Conservation (phyloP, 345 rosid species). For the Citrus australasica region DNA sequence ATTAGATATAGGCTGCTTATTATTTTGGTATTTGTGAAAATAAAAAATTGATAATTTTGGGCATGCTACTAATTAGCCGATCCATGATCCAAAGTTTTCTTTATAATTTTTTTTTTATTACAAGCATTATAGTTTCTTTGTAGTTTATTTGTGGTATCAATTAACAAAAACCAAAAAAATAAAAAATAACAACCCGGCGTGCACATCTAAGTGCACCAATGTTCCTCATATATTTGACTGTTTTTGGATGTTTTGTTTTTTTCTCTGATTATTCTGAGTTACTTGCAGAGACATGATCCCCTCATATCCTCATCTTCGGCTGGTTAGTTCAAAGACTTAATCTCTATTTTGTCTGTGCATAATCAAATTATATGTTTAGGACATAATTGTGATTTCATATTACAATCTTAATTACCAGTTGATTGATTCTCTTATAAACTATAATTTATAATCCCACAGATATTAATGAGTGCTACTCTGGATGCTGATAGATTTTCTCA, state of each 20-base stretch:
- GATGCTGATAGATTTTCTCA: constrained; percentile 85
- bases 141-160: neutral
- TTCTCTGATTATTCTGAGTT: constrained; percentile 17
- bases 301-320: constrained; percentile 68
- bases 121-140: neutral
- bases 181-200: neutral
- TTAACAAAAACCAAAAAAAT: neutral
- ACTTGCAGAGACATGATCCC: constrained; percentile 90
- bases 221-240: neutral
- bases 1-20: neutral
- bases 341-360: neutral
- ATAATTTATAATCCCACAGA: constrained; percentile 34
- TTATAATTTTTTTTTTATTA: neutral
- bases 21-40: neutral
- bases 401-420: neutral
- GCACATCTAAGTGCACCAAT: neutral
- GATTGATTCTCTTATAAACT: neutral
- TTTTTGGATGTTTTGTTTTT: constrained; percentile 4
- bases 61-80: neutral
- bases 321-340: constrained; percentile 56
- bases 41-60: neutral
- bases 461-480: constrained; percentile 96
- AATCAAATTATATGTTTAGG: neutral
- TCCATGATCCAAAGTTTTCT: neutral
- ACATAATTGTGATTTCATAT: neutral